Percentiles rank a stretch among this genome's conserved stretches.
Evolutionary conservation across 2,329 filamentous ascomycete genomes (phyloP).

Genomic region (Pseudohalonectria lignicola): DNA sequence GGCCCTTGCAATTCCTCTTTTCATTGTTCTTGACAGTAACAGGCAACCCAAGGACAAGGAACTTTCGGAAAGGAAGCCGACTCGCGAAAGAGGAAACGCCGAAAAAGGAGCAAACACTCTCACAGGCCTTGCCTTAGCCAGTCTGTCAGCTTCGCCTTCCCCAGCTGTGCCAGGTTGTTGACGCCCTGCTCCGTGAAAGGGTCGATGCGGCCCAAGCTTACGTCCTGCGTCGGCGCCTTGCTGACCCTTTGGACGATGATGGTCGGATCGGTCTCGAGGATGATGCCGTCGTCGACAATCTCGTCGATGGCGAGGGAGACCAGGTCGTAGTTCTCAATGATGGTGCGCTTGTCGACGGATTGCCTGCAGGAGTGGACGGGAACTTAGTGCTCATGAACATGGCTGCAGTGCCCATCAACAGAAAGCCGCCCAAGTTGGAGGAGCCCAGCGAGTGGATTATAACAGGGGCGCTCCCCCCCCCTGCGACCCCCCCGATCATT

Average conservation of each 20-base stretch:
- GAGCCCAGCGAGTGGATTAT: neutral
- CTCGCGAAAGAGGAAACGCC: constrained; percentile 1
- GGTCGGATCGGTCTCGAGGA: constrained; percentile 93
- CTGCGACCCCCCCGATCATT: too few relatives aligned
- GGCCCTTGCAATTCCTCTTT: constrained; percentile 6
- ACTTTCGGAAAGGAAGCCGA: constrained; percentile 1
- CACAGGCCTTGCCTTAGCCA: constrained; percentile 77
- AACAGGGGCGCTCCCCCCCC: neutral
- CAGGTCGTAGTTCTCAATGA: constrained; percentile 97
- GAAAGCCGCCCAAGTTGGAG: too few relatives aligned
- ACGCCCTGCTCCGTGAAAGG: constrained; percentile 83
- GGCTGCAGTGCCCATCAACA: too few relatives aligned
- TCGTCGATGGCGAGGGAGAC: constrained; percentile 92
- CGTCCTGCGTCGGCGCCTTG: constrained; percentile 82
- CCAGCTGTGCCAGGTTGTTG: constrained; percentile 87
- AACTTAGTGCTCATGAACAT: too few relatives aligned
- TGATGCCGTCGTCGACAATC: constrained; percentile 89
- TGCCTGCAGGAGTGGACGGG: constrained; percentile 43
- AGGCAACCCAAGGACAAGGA: neutral
- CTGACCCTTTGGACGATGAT: constrained; percentile 88
- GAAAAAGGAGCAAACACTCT: too few relatives aligned
- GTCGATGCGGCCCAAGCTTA: constrained; percentile 87
- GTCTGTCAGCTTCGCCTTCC: constrained; percentile 83
- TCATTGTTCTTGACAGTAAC: neutral
- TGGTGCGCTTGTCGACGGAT: constrained; percentile 93